A percentile compares a stretch with the other conserved stretches of the same genome.
Conservation (phyloP, 345 rosid species). For the Durio zibethinus region DNA sequence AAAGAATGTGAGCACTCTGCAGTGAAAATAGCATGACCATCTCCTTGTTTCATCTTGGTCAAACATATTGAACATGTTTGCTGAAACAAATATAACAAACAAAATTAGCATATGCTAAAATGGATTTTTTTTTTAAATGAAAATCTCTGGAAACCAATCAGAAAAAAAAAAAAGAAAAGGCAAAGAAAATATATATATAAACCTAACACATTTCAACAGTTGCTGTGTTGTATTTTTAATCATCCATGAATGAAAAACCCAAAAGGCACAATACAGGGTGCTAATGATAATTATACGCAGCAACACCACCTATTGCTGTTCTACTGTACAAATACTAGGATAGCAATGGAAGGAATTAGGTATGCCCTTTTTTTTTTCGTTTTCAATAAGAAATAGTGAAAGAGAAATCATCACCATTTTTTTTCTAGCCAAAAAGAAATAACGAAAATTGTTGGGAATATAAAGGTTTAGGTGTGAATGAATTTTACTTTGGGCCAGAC, state of each 20-base stretch:
- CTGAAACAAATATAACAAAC: conserved; percentile 27
- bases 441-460: not conserved
- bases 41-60: conserved; percentile 81
- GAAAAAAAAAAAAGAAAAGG: not conserved
- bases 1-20: conserved; percentile 96
- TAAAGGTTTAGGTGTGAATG: conserved; percentile 11
- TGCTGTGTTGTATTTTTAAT: not conserved
- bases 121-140: not conserved
- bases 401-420: not conserved
- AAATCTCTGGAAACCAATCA: not conserved
- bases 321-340: not conserved
- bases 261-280: not conserved
- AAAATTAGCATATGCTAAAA: not conserved
- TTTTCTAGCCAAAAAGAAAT: not conserved
- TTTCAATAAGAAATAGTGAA: not conserved
- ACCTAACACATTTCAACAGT: not conserved
- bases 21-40: conserved; percentile 85
- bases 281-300: not conserved
- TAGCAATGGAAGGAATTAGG: not conserved
- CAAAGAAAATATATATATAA: not conserved
- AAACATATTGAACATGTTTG: conserved; percentile 88
- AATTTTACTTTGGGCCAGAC: conserved; percentile 9
- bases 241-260: not conserved
- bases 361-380: not conserved
- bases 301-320: not conserved